These are phyloP conservation scores for Nannochloris sp. DNA, from an alignment of 139 green algal species.

Conservation along the genomic window DNA sequence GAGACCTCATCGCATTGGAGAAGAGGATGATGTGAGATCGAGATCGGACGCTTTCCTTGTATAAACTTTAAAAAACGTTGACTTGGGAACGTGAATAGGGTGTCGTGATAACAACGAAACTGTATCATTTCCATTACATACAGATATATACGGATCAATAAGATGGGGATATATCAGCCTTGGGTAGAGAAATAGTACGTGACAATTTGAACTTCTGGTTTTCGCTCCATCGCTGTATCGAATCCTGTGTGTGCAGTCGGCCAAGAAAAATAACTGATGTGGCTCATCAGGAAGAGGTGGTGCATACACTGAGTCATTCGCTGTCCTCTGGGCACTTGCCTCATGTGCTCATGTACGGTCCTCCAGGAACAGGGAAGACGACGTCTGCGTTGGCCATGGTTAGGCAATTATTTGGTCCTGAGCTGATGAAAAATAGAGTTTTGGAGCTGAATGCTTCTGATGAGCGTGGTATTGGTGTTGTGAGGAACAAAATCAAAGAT, in stretches of 20 bases:
- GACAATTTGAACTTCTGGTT: neutral
- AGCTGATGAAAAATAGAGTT: slow-evolving; percentile 69
- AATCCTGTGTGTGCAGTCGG: slow-evolving; percentile 46
- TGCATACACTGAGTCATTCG: slow-evolving; percentile 73
- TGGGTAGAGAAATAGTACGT: slow-evolving; percentile 78
- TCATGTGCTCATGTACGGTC: slow-evolving; percentile 95
- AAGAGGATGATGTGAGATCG: too few species aligned
- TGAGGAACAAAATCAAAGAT: slow-evolving; percentile 84
- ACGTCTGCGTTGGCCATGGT: slow-evolving; percentile 91
- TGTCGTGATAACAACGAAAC: too few species aligned
- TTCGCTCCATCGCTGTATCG: neutral
- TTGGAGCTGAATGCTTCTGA: slow-evolving; percentile 96
- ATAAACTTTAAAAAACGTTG: too few species aligned
- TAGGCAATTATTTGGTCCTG: slow-evolving; percentile 78
- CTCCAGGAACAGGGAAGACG: slow-evolving; percentile 93
- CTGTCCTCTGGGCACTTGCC: slow-evolving; percentile 79
- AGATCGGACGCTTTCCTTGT: too few species aligned
- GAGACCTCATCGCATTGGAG: too few species aligned
- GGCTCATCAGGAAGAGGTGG: slow-evolving; percentile 87
- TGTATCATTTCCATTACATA: too few species aligned
- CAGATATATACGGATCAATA: too few species aligned
- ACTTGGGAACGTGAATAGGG: too few species aligned
- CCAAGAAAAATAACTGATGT: slow-evolving; percentile 85
- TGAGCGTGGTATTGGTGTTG: slow-evolving; percentile 88
- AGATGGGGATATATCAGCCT: slow-evolving; percentile 19